These are phyloP conservation scores for Nissolia schottii DNA, from an alignment of 306 rosid genomes.

Conservation along the genomic window DNA sequence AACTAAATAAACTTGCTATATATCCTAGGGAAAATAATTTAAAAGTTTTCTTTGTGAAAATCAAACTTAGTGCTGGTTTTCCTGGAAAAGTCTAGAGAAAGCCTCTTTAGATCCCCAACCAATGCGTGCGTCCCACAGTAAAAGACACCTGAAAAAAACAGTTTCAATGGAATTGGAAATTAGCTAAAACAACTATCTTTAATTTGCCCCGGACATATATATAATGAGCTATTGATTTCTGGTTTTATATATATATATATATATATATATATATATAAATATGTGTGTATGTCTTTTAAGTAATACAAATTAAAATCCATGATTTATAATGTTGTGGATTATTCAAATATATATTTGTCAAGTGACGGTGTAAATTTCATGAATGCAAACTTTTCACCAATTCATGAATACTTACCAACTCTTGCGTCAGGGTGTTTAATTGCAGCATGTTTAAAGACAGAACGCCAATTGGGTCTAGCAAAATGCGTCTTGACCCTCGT, in stretches of 20 bases:
- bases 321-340: too few relatives aligned
- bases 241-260: too few relatives aligned
- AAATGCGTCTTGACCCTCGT: slow-evolving; percentile 75
- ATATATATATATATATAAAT: too few relatives aligned
- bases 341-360: too few relatives aligned
- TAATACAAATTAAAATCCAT: too few relatives aligned
- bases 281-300: too few relatives aligned
- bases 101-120: slow-evolving; percentile 61
- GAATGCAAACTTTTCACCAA: not conserved
- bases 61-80: slow-evolving; percentile 82
- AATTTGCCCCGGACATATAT: too few relatives aligned
- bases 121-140: slow-evolving; percentile 75
- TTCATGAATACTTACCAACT: slow-evolving; percentile 56
- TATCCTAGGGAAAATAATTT: slow-evolving; percentile 9
- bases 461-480: slow-evolving; percentile 78
- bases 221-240: too few relatives aligned
- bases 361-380: not conserved
- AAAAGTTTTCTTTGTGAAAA: slow-evolving; percentile 89
- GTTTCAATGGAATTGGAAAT: not conserved
- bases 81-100: slow-evolving; percentile 66
- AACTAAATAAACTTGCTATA: not conserved
- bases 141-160: slow-evolving; percentile 60
- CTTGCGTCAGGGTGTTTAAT: slow-evolving; percentile 47
- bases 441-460: slow-evolving; percentile 55
- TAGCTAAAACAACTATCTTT: too few relatives aligned